Base-by-base conservation (phyloP, 2,329 filamentous ascomycete species). In the Talaromyces islandicus region DNA sequence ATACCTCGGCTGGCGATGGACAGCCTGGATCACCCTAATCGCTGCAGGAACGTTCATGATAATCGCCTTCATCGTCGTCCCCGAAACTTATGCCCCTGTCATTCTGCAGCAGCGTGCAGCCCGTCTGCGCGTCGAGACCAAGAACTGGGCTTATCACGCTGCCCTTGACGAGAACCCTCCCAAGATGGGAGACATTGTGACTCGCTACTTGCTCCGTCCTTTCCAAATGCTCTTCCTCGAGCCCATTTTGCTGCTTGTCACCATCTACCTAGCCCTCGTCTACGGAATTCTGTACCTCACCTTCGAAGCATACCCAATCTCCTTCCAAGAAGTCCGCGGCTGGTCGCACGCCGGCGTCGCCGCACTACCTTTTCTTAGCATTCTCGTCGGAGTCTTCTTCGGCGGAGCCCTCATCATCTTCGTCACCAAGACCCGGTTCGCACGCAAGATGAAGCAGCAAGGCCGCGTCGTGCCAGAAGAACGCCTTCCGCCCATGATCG, bases 1-100 rank as follows among this genome's bases (percentile, higher is more conserved):
- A 19, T 62, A 78, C 61, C 76, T 85, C 0, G 81, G 82, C 29
- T 85, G 83, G 83, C 74, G 83, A 41, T 86, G 83, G 83, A 85
- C 81, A 0, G 77, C 77, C 7, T 87, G 82, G 76, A 75, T 85
- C 48, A 84, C 81, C 0, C 66, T 81, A 27, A 83, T 85, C 56
- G 73, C 81, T 62, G 71, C 73, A 0, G 67, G 67, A 1, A 68
- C 75, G 43, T 77, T 82, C 61, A 76, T 74, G 2, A 54, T 74
- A 2, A 54, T 82, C 17, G 77, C 74, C 0, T 63, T 81, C n/a
- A 55, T 81, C 50, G 63, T 80, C 32, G 70, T 84, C 0, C 79
- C 78, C 0, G 83, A 86, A 67, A 81, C 82, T 0, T 83, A 78
- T 35, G 74, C 71, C 0, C 74, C 77, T 0, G 72, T 77, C 1